phyloP scores from a whole-genome alignment of 169 alveolate species.

The Theileria luwenshuni region DNA sequence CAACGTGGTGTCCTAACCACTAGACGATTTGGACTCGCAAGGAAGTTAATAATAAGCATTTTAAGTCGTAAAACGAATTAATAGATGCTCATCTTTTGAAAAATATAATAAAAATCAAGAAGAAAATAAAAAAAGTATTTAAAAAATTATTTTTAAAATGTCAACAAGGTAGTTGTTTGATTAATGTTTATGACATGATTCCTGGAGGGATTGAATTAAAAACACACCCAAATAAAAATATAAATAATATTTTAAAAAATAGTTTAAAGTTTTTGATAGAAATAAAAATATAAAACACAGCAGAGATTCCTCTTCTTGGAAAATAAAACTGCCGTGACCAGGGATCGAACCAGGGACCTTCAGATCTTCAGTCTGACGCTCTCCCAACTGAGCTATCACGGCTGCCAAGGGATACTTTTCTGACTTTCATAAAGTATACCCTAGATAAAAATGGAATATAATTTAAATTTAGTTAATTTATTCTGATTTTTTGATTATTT shows the following conservation, averaged over 20 bases:
- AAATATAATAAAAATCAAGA: background rate
- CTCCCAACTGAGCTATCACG: conserved; percentile 98
- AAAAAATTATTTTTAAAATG: background rate
- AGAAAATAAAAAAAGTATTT: background rate
- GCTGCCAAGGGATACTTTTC: conserved; percentile 48
- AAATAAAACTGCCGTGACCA: conserved; percentile 91
- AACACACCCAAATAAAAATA: background rate
- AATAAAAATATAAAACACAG: background rate
- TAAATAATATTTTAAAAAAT: background rate
- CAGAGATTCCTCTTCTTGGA: background rate
- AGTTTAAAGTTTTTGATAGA: background rate
- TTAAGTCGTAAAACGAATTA: conserved; percentile 1
- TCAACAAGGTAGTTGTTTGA: background rate
- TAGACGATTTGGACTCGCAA: conserved; percentile 88
- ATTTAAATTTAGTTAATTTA: no score
- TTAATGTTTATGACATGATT: background rate
- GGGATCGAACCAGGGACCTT: conserved; percentile 99
- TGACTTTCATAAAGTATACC: background rate
- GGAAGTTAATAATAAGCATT: conserved; percentile 1
- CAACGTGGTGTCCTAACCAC: conserved; percentile 93
- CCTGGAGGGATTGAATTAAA: background rate
- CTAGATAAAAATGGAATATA: no score
- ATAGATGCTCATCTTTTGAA: background rate
- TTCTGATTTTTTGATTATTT: no score
- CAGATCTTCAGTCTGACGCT: conserved; percentile 99